Percentiles rank a stretch among this genome's conserved stretches.
These are phyloP conservation scores for Globisporangium emineosum DNA, from an alignment of 352 stramenopile genomes.

Conservation along the genomic window DNA sequence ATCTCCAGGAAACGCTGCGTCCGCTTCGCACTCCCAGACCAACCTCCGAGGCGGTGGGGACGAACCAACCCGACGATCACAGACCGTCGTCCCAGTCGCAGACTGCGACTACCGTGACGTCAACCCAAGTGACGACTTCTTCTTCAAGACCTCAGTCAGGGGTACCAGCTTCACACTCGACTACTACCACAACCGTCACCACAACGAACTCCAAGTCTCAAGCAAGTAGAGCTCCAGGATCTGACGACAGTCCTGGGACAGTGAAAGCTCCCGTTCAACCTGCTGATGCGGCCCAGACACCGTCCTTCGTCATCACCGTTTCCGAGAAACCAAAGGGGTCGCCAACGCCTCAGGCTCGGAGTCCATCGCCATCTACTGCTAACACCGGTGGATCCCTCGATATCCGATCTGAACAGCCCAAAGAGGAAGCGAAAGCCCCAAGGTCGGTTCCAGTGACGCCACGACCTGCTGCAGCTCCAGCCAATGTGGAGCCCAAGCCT, in stretches of 20 bases:
- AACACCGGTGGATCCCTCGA: neutral
- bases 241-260: constrained; percentile 4
- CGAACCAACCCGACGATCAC: neutral
- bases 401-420: neutral
- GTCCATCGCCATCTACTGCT: neutral
- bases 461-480: neutral
- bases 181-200: neutral
- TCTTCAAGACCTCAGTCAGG: neutral
- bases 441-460: neutral
- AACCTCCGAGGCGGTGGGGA: neutral
- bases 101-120: neutral
- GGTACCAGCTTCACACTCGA: neutral
- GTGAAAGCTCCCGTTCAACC: neutral
- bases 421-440: neutral
- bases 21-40: neutral
- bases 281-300: neutral
- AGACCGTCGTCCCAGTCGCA: neutral
- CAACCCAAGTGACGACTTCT: neutral
- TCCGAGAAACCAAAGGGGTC: neutral
- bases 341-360: neutral
- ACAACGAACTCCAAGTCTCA: neutral
- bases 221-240: neutral
- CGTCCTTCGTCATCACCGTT: neutral
- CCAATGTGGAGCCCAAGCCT: neutral
- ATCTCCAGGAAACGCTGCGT: neutral